phyloP scores from a whole-genome alignment of 495 filamentous ascomycete genomes.

The Penicillium samsonianum region DNA sequence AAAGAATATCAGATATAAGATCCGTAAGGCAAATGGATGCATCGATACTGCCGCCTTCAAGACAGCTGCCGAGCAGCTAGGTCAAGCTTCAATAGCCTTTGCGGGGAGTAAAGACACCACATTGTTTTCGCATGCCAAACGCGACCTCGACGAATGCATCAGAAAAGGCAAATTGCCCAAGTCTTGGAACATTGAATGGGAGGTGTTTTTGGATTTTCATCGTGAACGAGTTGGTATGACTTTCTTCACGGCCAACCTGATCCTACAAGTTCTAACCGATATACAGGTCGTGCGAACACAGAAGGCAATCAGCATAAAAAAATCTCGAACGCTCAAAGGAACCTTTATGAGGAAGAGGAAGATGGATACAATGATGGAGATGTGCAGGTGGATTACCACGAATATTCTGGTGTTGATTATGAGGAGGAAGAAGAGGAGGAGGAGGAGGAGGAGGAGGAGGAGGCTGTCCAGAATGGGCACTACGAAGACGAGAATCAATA shows the following conservation, averaged over 20 bases:
- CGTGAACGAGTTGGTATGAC: constrained; percentile 2
- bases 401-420: neutral
- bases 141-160: neutral
- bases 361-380: neutral
- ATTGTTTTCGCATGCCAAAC: neutral
- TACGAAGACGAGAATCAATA: neutral
- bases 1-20: neutral
- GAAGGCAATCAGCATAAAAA: neutral
- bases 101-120: neutral
- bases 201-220: neutral
- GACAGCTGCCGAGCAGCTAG: neutral
- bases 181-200: constrained; percentile 1
- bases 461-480: neutral
- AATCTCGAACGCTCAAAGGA: neutral
- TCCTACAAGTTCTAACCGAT: neutral
- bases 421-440: neutral
- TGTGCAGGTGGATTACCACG: neutral
- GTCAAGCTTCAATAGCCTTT: constrained; percentile 1
- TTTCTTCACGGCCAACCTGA: neutral
- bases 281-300: neutral
- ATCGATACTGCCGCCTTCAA: constrained; percentile 4
- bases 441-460: too few species aligned
- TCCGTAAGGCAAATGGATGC: neutral
- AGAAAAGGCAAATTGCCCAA: neutral
- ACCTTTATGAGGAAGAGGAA: neutral